Base-by-base conservation (phyloP, 73 alveolate genomes). In the Symbiodinium natans region DNA sequence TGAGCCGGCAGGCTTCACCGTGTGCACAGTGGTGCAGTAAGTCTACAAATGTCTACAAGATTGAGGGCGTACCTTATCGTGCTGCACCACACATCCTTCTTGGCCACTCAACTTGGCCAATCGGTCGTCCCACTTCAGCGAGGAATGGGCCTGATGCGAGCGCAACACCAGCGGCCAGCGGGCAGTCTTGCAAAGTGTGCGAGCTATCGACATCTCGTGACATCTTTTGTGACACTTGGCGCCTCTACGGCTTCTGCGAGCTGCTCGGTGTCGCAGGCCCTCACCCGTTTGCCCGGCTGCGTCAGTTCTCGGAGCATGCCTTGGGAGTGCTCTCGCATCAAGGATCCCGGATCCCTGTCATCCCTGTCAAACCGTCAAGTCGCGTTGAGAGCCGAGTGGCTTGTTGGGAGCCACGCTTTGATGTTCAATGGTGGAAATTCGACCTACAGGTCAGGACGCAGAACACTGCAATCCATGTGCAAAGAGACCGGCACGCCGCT, bases 81-180 rank as follows among this genome's bases (percentile, higher is more conserved):
- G 97, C 43, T 90, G 97, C 89, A 90, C 88, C 87, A 90, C 97
- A 38, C 68, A 39, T 19, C 97, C 97, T 90, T 90, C 97, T 36
- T 90, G 89, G 80, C 97, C 97, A 73, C 97, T 90, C 80, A 90
- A 41, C 83, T 90, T 90, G n/a, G 97, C 97, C 74, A 90, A 89
- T 90, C 97, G n/a, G 34, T 90, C 97, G 80, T 90, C 97, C 97
- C 97, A 90, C 80, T 90, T 90, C 97, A 90, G 46, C 36, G 97
- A 88, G 39, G 75, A 38, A 56, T 90, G 97, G 89, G 89, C 97
- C 97, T 90, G 77, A 40, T n/a, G 86, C 10, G 31, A 17, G 86
- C 7, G n/a, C n/a, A n/a, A n/a, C n/a, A n/a, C n/a, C n/a, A n/a
- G n/a, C n/a, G n/a, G n/a, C n/a, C n/a, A n/a, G 3, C 27, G 27